Base-by-base conservation (phyloP, 2,329 filamentous ascomycete genomes). In the Xylaria sp. region DNA sequence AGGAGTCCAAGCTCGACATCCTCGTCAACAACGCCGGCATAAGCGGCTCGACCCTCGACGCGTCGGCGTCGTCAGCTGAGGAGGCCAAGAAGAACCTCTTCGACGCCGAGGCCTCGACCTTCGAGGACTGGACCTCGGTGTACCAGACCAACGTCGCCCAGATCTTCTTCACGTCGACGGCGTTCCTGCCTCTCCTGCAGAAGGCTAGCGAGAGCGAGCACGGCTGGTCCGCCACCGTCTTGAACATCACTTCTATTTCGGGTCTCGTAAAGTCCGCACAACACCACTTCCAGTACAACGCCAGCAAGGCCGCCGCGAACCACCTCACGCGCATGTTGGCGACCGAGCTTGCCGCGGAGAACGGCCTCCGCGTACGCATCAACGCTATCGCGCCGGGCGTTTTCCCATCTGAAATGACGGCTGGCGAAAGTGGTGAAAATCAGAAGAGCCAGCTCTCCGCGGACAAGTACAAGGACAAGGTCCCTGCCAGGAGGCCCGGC, bases 101-200 rank as follows among this genome's bases (percentile, higher is more conserved):
- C 78, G 85, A 93, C 53, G 81, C 84, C 43, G 82, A 89, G 59
- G 70, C 75, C 1, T 73, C 77, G 2, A 85, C 79, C 0, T 82
- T 91, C 60, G 86, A 91, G 35, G 86, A 89, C 69, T 95, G 91
- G 92, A 83, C 83, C n/a, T 77, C 84, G 42, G 86, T 87, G 0
- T 94, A 90, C 79, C 85, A 86, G 61, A 92, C 90, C 19, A 93
- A 96, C 67, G 91, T 94, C 11, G 86, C 91, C 33, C 85, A 84
- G 63, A 81, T 87, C 59, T 90, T 87, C 78, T 90, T 89, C 67
- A 81, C 85, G 52, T 88, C 87, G 0, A 82, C 88, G 52, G 83
- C 86, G 0, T 82, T 90, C 46, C 83, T 87, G 1, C 87, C 88
- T 0, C 78, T 90, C 3, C 80, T 91, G 53, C 83, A 88, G 71